Conservation (phyloP, 805 yeast species). For the Peterozyma toletana region DNA sequence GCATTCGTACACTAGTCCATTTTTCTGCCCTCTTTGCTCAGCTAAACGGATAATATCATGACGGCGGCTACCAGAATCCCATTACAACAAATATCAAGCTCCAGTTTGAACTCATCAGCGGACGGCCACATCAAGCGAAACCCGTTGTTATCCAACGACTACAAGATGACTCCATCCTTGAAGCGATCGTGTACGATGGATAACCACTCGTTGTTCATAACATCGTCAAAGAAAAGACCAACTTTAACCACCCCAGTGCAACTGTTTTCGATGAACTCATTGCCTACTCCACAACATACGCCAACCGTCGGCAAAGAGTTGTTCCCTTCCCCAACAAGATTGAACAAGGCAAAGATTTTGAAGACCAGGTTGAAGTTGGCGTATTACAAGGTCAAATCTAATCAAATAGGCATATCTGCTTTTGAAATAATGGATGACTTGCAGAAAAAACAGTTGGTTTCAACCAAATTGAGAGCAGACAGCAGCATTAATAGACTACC, state of each 20-base stretch:
- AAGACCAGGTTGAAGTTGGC: constrained; percentile 43
- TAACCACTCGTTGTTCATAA: not conserved
- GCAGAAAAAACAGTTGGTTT: too few species aligned
- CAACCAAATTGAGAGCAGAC: too few species aligned
- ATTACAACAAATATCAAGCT: constrained; percentile 13
- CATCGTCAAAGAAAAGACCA: constrained; percentile 2
- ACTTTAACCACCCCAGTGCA: not conserved
- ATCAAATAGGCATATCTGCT: constrained; percentile 31
- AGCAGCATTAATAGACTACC: too few species aligned
- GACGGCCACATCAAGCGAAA: not conserved
- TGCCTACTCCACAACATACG: constrained; percentile 8
- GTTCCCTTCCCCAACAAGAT: constrained; percentile 14
- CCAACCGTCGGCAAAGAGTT: constrained; percentile 9
- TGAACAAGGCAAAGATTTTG: constrained; percentile 29
- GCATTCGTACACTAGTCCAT: constrained; percentile 2
- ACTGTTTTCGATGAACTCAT: not conserved
- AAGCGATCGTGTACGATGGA: constrained; percentile 12
- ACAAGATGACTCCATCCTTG: constrained; percentile 6
- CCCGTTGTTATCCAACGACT: not conserved
- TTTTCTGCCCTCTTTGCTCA: not conserved
- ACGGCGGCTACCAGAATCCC: constrained; percentile 11
- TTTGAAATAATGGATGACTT: constrained; percentile 12
- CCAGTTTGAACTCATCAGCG: constrained; percentile 12
- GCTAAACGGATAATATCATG: not conserved
- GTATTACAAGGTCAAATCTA: constrained; percentile 42